Base-by-base conservation (phyloP, 768 basidiomycete genomes). In the Leucocoprinus birnbaumii region DNA sequence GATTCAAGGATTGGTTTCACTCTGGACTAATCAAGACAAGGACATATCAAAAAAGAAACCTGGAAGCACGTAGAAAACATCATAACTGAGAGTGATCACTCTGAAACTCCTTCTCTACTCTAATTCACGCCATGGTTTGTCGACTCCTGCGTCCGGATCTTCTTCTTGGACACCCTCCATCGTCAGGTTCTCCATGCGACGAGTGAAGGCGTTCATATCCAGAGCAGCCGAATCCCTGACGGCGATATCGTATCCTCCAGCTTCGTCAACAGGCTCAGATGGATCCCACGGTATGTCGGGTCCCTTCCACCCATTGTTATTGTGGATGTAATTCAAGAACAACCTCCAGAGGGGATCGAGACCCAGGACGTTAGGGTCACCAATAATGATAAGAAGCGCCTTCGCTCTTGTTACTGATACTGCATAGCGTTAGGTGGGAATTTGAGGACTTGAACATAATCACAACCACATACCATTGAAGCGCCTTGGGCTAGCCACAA, bases 321-420 rank as follows among this genome's bases (percentile, higher is more conserved):
- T 48, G 57, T 80, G 65, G n/a, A 86, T 65, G 58, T 81, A 85
- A 55, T 83, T 84, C 46, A 87, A 63, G 70, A 85, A 85, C 0
- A 68, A 64, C 3, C 84, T 68, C 85, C 85, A 86, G 2, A 85
- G 68, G 0, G 84, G 84, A 58, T 87, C 85, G 1, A 86, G 72
- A 7, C 78, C 79, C 0, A 87, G 69, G 3, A 85, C 81, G 5
- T 71, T 63, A 0, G 84, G 81, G 57, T 86, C 79, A 3, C 85
- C 85, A 22, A 87, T 65, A 45, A 86, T 69, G 62, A 86, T 75
- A 6, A 87, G 68, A 1, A 87, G 69, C 0, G 83, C 80, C 59
- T 84, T 71, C 0, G 85, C 83, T 40, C 85, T 75, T 0, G 85
- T 87, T 11, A 86, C 68, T 2, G 84, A 82, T 8, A 87, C 82